Evolutionary conservation across 306 rosid genomes (phyloP).

Genomic region (Cucumis hystrix): DNA sequence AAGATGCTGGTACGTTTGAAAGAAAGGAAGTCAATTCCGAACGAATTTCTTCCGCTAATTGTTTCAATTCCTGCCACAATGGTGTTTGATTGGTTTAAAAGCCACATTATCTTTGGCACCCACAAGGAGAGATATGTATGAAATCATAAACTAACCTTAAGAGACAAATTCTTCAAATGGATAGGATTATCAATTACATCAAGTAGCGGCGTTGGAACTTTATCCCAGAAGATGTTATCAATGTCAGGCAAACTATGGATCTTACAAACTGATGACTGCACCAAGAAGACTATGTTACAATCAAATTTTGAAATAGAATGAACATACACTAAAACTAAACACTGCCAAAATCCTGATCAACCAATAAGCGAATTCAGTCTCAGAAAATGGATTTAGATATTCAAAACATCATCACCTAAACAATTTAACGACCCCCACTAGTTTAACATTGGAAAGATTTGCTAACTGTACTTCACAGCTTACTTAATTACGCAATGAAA

Average conservation of each 20-base stretch:
- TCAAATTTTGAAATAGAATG: background rate
- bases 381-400: background rate
- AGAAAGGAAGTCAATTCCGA: slow-evolving; percentile 38
- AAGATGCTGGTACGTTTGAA: slow-evolving; percentile 23
- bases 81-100: slow-evolving; percentile 16
- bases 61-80: slow-evolving; percentile 68
- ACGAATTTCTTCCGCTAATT: slow-evolving; percentile 66
- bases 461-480: background rate
- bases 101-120: background rate
- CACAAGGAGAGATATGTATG: slow-evolving; percentile 6
- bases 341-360: background rate
- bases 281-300: slow-evolving; percentile 8
- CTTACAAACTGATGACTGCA: slow-evolving; percentile 38
- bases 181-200: slow-evolving; percentile 70
- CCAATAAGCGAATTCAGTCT: background rate
- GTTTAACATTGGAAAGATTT: background rate
- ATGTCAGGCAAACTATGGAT: slow-evolving; percentile 36
- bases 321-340: background rate
- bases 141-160: slow-evolving; percentile 33
- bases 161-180: slow-evolving; percentile 74
- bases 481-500: background rate
- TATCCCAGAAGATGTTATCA: slow-evolving; percentile 55
- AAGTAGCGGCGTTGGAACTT: slow-evolving; percentile 64
- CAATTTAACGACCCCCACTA: background rate
- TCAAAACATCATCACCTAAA: background rate